Conservation (phyloP, 2,329 filamentous ascomycete species). For the Lasiodiplodia sp. region DNA sequence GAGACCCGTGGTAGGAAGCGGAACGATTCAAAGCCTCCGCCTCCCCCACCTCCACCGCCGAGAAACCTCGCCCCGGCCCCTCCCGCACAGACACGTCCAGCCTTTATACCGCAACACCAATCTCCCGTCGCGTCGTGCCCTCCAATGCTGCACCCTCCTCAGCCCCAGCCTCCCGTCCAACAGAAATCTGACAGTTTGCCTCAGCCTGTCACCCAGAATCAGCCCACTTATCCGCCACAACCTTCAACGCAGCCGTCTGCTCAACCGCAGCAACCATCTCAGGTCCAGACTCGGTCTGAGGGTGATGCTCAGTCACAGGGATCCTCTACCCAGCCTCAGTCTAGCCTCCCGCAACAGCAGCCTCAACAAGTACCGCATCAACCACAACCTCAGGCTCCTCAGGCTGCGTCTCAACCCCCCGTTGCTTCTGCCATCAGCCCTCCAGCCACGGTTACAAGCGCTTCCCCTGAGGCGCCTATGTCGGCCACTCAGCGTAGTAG, state of each 20-base stretch:
- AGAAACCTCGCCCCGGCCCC: conserved; percentile 23
- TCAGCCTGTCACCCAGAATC: neutral
- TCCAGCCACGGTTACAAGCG: neutral
- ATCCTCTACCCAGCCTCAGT: neutral
- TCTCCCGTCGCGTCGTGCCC: neutral
- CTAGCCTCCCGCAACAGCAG: neutral
- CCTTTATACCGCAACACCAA: neutral
- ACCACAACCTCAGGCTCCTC: neutral
- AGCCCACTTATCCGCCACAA: neutral
- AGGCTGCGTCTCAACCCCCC: neutral
- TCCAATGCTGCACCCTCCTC: neutral
- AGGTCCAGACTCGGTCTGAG: neutral
- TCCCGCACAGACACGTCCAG: neutral
- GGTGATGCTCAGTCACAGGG: neutral
- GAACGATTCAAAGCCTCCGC: conserved; percentile 22
- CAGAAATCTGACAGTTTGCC: neutral
- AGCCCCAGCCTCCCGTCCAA: neutral
- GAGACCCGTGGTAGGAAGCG: conserved; percentile 30
- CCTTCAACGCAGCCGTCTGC: neutral
- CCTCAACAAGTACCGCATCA: neutral
- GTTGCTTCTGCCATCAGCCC: neutral
- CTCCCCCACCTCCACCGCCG: conserved; percentile 21
- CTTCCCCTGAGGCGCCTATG: neutral
- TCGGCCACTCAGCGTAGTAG: neutral
- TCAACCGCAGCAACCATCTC: neutral